These are phyloP conservation scores for Plenodomus biglobosus DNA, from an alignment of 2,329 filamentous ascomycete genomes.

Conservation along the genomic window DNA sequence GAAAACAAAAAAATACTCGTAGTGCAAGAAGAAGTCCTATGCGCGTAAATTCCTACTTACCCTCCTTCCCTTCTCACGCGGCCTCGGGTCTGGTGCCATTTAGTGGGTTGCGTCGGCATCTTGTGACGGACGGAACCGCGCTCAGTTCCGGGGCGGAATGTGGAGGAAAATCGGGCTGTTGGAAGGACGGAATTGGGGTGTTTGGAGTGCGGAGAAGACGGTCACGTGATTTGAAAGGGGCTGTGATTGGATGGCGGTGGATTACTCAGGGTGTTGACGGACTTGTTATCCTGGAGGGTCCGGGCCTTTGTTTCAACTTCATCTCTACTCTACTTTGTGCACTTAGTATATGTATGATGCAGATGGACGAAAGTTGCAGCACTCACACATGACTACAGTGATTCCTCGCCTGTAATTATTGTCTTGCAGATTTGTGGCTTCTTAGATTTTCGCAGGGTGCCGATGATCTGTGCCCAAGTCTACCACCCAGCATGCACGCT, in stretches of 20 bases:
- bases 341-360: too few species aligned
- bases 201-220: slow-evolving; percentile 9
- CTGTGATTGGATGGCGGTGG: slow-evolving; percentile 12
- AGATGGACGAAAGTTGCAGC: too few species aligned
- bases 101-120: slow-evolving; percentile 19
- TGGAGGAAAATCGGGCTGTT: slow-evolving; percentile 12
- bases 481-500: too few species aligned
- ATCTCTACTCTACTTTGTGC: not conserved
- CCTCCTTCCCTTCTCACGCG: not conserved
- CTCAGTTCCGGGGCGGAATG: slow-evolving; percentile 16
- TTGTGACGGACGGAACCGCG: slow-evolving; percentile 3
- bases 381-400: too few species aligned
- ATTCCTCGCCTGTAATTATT: too few species aligned
- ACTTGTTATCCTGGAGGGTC: slow-evolving; percentile 7
- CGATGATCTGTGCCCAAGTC: too few species aligned
- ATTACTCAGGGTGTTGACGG: slow-evolving; percentile 13
- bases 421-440: too few species aligned
- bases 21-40: not conserved
- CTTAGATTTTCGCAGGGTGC: too few species aligned
- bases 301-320: slow-evolving; percentile 2
- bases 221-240: slow-evolving; percentile 3
- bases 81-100: slow-evolving; percentile 9
- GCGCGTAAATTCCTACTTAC: not conserved
- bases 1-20: too few species aligned
- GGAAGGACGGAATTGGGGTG: not conserved